Percentiles rank a stretch among this genome's conserved stretches.
These are phyloP conservation scores for Kappamyces sp. DNA, from an alignment of 192 early-diverging fungal genomes.

Conservation along the genomic window DNA sequence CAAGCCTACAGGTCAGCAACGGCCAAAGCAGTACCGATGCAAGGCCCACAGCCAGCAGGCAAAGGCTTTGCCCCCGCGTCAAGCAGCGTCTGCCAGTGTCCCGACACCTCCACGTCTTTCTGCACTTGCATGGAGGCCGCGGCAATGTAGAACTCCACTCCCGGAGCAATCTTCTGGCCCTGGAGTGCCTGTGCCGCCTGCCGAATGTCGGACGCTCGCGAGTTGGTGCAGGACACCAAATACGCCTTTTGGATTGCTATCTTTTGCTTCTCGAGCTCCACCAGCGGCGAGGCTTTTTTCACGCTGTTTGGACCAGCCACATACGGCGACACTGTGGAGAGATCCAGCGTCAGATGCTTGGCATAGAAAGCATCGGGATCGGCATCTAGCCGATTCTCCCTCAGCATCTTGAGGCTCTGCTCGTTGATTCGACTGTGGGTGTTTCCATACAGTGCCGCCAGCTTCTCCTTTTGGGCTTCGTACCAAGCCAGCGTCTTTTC, in stretches of 20 bases:
- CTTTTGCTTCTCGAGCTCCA: conserved; percentile 62
- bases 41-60: conserved; percentile 96
- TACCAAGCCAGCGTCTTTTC: conserved; percentile 69
- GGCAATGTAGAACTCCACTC: conserved; percentile 93
- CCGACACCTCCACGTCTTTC: conserved; percentile 71
- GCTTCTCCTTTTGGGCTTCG: conserved; percentile 49
- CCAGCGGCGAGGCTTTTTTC: conserved; percentile 80
- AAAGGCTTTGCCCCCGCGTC: conserved; percentile 83
- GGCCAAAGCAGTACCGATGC: conserved; percentile 59
- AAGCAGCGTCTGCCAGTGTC: conserved; percentile 83
- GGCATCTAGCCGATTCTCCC: conserved; percentile 22
- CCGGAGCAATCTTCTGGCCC: conserved; percentile 64
- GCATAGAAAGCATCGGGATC: conserved; percentile 65
- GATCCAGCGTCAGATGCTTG: conserved; percentile 82
- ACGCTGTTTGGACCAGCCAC: conserved; percentile 95
- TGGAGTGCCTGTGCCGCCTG: conserved; percentile 74
- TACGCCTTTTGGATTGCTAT: conserved; percentile 95
- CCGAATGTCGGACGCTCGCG: conserved; percentile 80
- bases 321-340: conserved; percentile 78
- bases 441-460: conserved; percentile 13
- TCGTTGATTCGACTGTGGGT: conserved; percentile 41
- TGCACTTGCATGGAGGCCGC: conserved; percentile 91
- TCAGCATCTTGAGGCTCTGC: conserved; percentile 25
- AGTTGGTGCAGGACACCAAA: conserved; percentile 93
- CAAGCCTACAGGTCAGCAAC: conserved; percentile 48